Conservation (phyloP, 768 basidiomycete species). For the Pleurotus djamor region DNA sequence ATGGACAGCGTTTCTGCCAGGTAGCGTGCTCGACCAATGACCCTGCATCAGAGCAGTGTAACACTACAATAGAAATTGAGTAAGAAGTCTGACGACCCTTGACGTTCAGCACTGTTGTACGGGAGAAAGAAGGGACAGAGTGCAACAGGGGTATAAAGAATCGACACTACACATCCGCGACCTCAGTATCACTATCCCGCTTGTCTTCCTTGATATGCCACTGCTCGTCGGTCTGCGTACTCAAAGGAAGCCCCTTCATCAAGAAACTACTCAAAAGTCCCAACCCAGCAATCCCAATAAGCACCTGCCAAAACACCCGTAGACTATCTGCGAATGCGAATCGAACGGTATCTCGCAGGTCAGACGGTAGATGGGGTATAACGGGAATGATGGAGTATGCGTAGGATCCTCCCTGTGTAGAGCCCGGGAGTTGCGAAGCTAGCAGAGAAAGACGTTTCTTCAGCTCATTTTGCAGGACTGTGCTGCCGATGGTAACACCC, state of each 20-base stretch:
- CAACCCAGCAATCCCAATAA: constrained; percentile 29
- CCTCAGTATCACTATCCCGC: not conserved
- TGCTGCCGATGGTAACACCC: constrained; percentile 49
- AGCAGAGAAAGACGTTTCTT: constrained; percentile 30
- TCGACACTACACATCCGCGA: not conserved
- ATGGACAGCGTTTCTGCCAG: too few species aligned
- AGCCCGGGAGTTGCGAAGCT: too few species aligned
- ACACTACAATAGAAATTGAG: too few species aligned
- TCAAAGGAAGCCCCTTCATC: constrained; percentile 27
- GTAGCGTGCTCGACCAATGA: too few species aligned
- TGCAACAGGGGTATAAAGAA: too few species aligned
- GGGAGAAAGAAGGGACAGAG: too few species aligned
- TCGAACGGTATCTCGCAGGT: constrained; percentile 27
- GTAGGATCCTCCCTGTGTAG: constrained; percentile 21
- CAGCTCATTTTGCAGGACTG: constrained; percentile 52
- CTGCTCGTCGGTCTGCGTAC: constrained; percentile 20
- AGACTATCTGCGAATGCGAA: constrained; percentile 37
- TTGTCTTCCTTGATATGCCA: constrained; percentile 17
- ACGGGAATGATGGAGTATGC: constrained; percentile 43
- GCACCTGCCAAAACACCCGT: constrained; percentile 31
- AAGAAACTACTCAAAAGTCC: constrained; percentile 26
- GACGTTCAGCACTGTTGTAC: too few species aligned
- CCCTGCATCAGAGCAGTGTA: too few species aligned
- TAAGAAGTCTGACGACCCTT: too few species aligned
- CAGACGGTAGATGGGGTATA: constrained; percentile 29